A percentile compares a stretch with the other conserved stretches of the same genome.
Evolutionary conservation across 2,329 filamentous ascomycete genomes (phyloP).

Genomic region (Beauveria asiatica): DNA sequence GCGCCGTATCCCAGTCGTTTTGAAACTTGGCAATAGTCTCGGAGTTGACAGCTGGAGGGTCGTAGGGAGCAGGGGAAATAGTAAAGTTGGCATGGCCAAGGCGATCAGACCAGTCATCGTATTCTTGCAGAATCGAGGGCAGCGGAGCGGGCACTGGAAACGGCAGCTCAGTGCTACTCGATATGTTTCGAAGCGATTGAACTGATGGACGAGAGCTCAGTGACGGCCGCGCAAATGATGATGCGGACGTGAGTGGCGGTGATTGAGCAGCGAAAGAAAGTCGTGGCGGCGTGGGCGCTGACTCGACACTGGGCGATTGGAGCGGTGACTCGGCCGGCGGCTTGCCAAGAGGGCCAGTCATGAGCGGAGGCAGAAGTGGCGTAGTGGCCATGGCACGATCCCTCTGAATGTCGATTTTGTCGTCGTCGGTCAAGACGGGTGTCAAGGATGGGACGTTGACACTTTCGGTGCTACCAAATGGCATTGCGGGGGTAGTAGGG

Average conservation of each 20-base stretch:
- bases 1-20: slow-evolving; percentile 73
- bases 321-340: slow-evolving; percentile 67
- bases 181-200: slow-evolving; percentile 59
- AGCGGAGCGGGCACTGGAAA: slow-evolving; percentile 35
- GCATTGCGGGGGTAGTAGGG: slow-evolving; percentile 54
- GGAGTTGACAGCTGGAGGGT: slow-evolving; percentile 53
- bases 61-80: slow-evolving; percentile 74
- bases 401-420: slow-evolving; percentile 42
- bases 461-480: slow-evolving; percentile 52
- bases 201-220: slow-evolving; percentile 70
- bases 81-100: slow-evolving; percentile 92
- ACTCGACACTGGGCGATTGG: slow-evolving; percentile 68
- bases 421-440: slow-evolving; percentile 40
- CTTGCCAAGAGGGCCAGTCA: slow-evolving; percentile 50
- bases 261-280: slow-evolving; percentile 34
- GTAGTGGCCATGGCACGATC: slow-evolving; percentile 62
- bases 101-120: slow-evolving; percentile 75
- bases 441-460: slow-evolving; percentile 32
- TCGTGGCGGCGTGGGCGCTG: slow-evolving; percentile 42
- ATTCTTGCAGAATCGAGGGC: slow-evolving; percentile 56
- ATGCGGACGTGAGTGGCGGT: slow-evolving; percentile 30
- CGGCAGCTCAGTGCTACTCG: slow-evolving; percentile 49
- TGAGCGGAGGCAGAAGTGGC: slow-evolving; percentile 74
- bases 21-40: slow-evolving; percentile 54
- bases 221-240: slow-evolving; percentile 42